Percentiles rank a stretch among this genome's conserved stretches.
These are phyloP conservation scores for Penicillium sp. DNA, from an alignment of 2,329 filamentous ascomycete genomes.

Conservation along the genomic window DNA sequence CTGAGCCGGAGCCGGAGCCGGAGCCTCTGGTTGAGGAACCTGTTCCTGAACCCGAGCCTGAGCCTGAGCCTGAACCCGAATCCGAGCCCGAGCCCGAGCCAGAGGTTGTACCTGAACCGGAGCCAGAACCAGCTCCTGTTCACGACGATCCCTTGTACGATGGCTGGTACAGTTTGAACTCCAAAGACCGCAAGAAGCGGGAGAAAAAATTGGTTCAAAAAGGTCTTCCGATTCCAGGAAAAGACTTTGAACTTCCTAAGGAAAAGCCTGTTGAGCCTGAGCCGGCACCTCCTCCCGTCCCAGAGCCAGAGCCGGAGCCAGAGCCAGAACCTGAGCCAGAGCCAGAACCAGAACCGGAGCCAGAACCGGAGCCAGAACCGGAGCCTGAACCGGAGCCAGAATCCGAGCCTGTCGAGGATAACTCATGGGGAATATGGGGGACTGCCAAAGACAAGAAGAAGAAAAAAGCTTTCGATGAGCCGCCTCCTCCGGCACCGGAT, in stretches of 20 bases:
- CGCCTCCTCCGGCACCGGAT: constrained; percentile 45
- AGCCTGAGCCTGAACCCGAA: constrained; percentile 14
- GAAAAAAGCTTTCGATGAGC: constrained; percentile 42
- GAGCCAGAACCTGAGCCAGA: constrained; percentile 11
- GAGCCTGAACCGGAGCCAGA: constrained; percentile 20
- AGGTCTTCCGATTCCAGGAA: constrained; percentile 26
- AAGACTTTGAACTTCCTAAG: constrained; percentile 22
- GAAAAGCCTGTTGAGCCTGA: constrained; percentile 17
- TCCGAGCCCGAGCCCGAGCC: constrained; percentile 25
- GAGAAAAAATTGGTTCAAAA: constrained; percentile 27
- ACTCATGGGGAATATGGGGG: constrained; percentile 33
- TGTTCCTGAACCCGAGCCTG: constrained; percentile 14
- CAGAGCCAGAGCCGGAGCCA: constrained; percentile 17
- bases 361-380: constrained; percentile 25
- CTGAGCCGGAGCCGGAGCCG: constrained; percentile 27
- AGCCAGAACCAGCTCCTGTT: constrained; percentile 26
- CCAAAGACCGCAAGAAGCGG: constrained; percentile 44
- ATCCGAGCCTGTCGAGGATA: constrained; percentile 17
- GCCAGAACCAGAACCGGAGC: constrained; percentile 22
- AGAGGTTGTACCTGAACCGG: constrained; percentile 28
- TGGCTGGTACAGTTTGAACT: constrained; percentile 28
- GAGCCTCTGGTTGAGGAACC: constrained; percentile 2
- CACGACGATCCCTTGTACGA: constrained; percentile 35
- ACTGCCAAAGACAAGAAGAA: constrained; percentile 44
- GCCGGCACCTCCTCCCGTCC: constrained; percentile 16